Base-by-base conservation (phyloP, 805 yeast species). In the Yamadazyma phyllophila region DNA sequence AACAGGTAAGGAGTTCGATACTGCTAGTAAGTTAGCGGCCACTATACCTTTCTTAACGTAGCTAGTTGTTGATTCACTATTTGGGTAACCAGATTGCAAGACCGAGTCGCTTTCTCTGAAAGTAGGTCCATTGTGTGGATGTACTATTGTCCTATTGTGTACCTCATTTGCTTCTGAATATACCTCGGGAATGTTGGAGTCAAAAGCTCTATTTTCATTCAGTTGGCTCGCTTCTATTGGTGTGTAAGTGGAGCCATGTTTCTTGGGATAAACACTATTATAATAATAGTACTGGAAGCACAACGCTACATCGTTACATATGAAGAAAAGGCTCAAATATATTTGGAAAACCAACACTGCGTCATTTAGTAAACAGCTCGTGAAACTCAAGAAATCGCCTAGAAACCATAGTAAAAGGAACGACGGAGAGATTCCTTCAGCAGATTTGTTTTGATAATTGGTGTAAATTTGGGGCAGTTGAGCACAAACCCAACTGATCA, bases 401-500 rank as follows among this genome's bases (percentile, higher is more conserved):
- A 73, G 57, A 49, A 81, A 74, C 90, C 90, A 85, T 46, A 80
- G 74, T 9, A 73, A 50, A 3, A 85, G 71, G 52, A 85, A 85
- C 4, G 73, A 71, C 27, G 78, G 70, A 10, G 88, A 80, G 16
- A 85, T 69, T 2, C 91, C 91, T 14, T 79, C 87, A 4, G 86
- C 86, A 1, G 86, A 77, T 50, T 81, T 76, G 54, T 70, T 70
- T 11, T 65, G 61, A 59, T 81, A 81, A 58, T 84, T 85, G 54
- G 76, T 70, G 46, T 74, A 62, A 10, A 84, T 82, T 57, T 85
- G 92, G 1, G 91, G 91, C 13, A 81, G 57, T 60, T 84, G 91
- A 2, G 91, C 91, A 60, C 83, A 81, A 30, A 83, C 67, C 91
- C 92, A 85, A 47, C 82, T 73, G 5, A 66, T 61, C 32, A 81